A percentile compares a stretch with the other conserved stretches of the same genome.
These are phyloP conservation scores for Daldinia decipiens DNA, from an alignment of 495 filamentous ascomycete species.

Conservation along the genomic window DNA sequence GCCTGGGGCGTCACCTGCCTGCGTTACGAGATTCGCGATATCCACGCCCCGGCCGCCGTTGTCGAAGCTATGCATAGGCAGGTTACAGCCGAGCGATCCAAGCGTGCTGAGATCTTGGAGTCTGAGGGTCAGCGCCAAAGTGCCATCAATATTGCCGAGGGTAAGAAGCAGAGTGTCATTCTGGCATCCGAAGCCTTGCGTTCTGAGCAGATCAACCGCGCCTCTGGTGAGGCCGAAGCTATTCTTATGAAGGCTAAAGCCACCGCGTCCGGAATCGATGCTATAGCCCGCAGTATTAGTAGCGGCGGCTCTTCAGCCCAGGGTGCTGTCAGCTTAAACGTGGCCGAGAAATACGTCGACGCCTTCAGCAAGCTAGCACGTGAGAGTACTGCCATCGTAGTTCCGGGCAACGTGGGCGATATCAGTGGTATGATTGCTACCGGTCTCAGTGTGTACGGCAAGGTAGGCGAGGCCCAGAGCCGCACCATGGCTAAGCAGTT, in stretches of 20 bases:
- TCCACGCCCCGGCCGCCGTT: constrained; percentile 92
- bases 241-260: constrained; percentile 86
- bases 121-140: constrained; percentile 94
- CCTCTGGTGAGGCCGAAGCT: constrained; percentile 90
- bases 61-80: constrained; percentile 98
- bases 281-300: constrained; percentile 77
- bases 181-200: constrained; percentile 92
- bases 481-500: constrained; percentile 68
- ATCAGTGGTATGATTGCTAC: constrained; percentile 97
- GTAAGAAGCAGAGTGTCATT: constrained; percentile 93
- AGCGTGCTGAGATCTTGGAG: constrained; percentile 96
- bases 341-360: constrained; percentile 98
- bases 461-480: constrained; percentile 86
- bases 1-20: constrained; percentile 97
- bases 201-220: constrained; percentile 90
- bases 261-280: constrained; percentile 87
- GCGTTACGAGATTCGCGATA: constrained; percentile 97
- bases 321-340: constrained; percentile 80
- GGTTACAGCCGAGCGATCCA: constrained; percentile 94
- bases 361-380: constrained; percentile 91
- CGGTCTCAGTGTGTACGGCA: constrained; percentile 94
- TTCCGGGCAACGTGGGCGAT: constrained; percentile 97
- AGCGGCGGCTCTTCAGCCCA: constrained; percentile 78
- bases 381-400: constrained; percentile 92
- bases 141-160: constrained; percentile 98